These are phyloP conservation scores for Lachancea thermotolerans DNA, from an alignment of 805 yeast species.

Conservation along the genomic window DNA sequence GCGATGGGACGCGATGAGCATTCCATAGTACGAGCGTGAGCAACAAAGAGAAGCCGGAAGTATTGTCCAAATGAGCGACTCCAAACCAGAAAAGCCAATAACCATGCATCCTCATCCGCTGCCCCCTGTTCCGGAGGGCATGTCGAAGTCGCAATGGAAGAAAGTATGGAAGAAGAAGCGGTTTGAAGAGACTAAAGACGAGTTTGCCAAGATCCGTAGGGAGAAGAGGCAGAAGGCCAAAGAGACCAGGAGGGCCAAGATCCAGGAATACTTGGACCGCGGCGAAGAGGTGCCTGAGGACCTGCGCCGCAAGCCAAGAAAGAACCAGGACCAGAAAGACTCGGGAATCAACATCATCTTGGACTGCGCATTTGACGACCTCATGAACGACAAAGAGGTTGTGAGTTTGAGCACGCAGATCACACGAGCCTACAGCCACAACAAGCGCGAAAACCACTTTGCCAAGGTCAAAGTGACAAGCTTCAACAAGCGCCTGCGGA, in stretches of 20 bases:
- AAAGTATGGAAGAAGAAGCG: conserved; percentile 49
- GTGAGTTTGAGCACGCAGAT: conserved; percentile 74
- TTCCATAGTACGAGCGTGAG: too few species aligned
- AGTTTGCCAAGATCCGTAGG: conserved; percentile 45
- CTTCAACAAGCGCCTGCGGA: conserved; percentile 57
- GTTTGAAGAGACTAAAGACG: conserved; percentile 61
- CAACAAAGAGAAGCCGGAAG: too few species aligned
- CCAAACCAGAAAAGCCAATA: neutral
- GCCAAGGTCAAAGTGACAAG: conserved; percentile 57
- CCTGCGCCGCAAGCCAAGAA: conserved; percentile 32
- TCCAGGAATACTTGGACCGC: conserved; percentile 31
- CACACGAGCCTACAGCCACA: conserved; percentile 74
- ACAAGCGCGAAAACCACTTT: conserved; percentile 50
- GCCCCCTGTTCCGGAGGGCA: conserved; percentile 65
- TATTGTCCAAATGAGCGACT: too few species aligned
- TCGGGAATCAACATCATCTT: conserved; percentile 54
- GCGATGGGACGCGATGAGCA: neutral
- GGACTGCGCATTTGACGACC: conserved; percentile 87
- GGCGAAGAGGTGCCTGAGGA: conserved; percentile 38
- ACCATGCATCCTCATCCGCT: conserved; percentile 7
- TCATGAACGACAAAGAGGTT: conserved; percentile 70
- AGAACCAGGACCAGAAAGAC: conserved; percentile 38
- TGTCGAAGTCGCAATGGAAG: conserved; percentile 84
- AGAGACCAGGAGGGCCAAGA: conserved; percentile 35
- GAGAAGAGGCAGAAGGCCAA: conserved; percentile 47